A percentile compares a stretch with the other conserved stretches of the same genome.
These are phyloP conservation scores for Phytophthora gonapodyides DNA, from an alignment of 352 stramenopile species.

Conservation along the genomic window DNA sequence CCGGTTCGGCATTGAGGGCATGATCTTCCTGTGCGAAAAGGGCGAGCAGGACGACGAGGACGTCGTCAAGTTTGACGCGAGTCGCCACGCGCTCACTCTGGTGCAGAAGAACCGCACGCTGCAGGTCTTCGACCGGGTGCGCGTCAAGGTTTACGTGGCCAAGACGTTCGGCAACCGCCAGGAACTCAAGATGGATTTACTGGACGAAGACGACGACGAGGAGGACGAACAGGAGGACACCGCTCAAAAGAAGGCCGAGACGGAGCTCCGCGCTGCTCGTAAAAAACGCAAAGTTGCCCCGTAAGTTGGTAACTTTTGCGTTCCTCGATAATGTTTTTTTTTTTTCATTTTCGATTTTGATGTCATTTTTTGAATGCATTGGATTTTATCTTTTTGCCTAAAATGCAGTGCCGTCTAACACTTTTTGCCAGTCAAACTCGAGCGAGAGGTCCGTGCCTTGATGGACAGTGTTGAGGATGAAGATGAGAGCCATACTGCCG, in stretches of 20 bases:
- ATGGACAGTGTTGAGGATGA: slow-evolving; percentile 31
- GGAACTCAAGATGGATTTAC: slow-evolving; percentile 84
- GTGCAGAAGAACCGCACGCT: slow-evolving; percentile 54
- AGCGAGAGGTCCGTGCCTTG: slow-evolving; percentile 29
- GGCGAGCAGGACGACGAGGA: slow-evolving; percentile 64
- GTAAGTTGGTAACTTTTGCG: slow-evolving; percentile 26
- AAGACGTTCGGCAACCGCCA: slow-evolving; percentile 82
- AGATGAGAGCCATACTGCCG: slow-evolving; percentile 33
- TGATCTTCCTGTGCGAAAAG: slow-evolving; percentile 90
- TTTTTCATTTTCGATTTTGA: slow-evolving; percentile 2
- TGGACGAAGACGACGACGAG: slow-evolving; percentile 46
- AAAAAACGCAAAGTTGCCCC: slow-evolving; percentile 43
- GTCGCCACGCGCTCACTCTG: slow-evolving; percentile 62
- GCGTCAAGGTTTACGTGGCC: slow-evolving; percentile 80
- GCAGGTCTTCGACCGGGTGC: slow-evolving; percentile 82
- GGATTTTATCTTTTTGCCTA: not conserved
- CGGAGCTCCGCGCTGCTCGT: slow-evolving; percentile 29
- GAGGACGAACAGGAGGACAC: slow-evolving; percentile 23
- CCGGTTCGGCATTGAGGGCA: slow-evolving; percentile 98
- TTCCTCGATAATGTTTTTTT: slow-evolving; percentile 12
- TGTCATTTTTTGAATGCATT: no score
- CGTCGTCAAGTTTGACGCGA: slow-evolving; percentile 58
- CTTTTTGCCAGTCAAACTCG: slow-evolving; percentile 25
- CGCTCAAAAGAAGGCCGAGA: slow-evolving; percentile 37
- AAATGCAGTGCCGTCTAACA: slow-evolving; percentile 14